phyloP scores from a whole-genome alignment of 2,329 filamentous ascomycete species.

The Zasmidium angulare region DNA sequence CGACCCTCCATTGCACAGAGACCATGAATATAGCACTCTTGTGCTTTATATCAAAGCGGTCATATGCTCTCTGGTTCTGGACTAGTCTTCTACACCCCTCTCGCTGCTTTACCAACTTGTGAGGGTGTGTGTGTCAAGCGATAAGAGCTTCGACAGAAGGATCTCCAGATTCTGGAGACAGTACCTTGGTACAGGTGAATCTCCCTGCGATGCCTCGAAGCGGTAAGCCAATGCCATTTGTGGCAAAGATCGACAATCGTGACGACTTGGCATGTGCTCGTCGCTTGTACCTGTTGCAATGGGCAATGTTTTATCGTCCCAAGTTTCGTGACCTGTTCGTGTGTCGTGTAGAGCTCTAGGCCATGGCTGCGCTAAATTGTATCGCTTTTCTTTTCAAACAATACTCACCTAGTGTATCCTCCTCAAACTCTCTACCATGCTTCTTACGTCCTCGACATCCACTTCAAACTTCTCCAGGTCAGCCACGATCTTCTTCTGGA shows the following conservation, averaged over 20 bases:
- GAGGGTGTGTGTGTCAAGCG: no score
- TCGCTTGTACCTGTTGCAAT: no score
- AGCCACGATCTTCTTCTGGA: constrained; percentile 55
- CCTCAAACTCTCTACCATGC: constrained; percentile 58
- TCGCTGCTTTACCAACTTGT: no score
- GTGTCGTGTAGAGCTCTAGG: background rate
- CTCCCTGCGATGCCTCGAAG: background rate
- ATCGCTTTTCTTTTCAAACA: background rate
- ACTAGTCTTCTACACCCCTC: no score
- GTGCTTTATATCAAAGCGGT: background rate
- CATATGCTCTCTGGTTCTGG: background rate
- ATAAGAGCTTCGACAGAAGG: background rate
- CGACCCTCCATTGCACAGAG: background rate
- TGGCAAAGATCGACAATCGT: background rate
- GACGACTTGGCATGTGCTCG: background rate
- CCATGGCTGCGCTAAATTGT: background rate
- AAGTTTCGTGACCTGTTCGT: no score
- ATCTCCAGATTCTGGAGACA: no score
- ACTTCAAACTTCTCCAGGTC: constrained; percentile 44
- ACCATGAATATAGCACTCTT: background rate
- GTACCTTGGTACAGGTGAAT: no score
- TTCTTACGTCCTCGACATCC: constrained; percentile 59
- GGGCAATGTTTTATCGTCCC: no score
- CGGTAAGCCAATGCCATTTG: background rate
- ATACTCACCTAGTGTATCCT: constrained; percentile 42